Percentiles rank a stretch among this genome's conserved stretches.
These are phyloP conservation scores for Arctium minus DNA, from an alignment of 129 eudicot species.

Conservation along the genomic window DNA sequence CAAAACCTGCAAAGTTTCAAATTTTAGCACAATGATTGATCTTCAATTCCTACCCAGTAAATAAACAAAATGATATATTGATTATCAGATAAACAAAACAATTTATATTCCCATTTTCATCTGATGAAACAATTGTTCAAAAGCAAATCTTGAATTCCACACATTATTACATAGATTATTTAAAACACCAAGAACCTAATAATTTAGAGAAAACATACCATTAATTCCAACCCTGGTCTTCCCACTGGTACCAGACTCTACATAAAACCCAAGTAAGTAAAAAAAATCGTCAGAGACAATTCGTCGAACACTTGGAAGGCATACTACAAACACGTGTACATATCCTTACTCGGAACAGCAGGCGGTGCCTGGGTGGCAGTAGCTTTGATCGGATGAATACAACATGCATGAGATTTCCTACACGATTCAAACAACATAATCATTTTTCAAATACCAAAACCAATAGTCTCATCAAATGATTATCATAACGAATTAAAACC, in stretches of 20 bases:
- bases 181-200: not conserved
- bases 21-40: not conserved
- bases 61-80: not conserved
- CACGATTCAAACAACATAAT: not conserved
- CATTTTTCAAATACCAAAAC: not conserved
- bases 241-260: slow-evolving; percentile 54
- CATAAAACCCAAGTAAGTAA: not conserved
- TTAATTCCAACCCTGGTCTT: slow-evolving; percentile 92
- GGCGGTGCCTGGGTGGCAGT: slow-evolving; percentile 82
- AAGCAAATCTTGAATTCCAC: not conserved
- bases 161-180: not conserved
- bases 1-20: slow-evolving; percentile 59
- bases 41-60: not conserved
- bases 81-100: not conserved
- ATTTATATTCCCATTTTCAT: not conserved
- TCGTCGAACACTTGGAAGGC: not conserved
- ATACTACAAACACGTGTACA: not conserved
- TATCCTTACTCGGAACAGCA: slow-evolving; percentile 49
- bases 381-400: slow-evolving; percentile 61
- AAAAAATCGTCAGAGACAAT: not conserved
- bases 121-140: not conserved
- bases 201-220: slow-evolving; percentile 46
- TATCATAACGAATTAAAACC: not conserved
- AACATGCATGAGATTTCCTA: slow-evolving; percentile 43
- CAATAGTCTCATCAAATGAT: not conserved